These are phyloP conservation scores for Spirogloea muscicola DNA, from an alignment of 139 green algal genomes.

Conservation along the genomic window DNA sequence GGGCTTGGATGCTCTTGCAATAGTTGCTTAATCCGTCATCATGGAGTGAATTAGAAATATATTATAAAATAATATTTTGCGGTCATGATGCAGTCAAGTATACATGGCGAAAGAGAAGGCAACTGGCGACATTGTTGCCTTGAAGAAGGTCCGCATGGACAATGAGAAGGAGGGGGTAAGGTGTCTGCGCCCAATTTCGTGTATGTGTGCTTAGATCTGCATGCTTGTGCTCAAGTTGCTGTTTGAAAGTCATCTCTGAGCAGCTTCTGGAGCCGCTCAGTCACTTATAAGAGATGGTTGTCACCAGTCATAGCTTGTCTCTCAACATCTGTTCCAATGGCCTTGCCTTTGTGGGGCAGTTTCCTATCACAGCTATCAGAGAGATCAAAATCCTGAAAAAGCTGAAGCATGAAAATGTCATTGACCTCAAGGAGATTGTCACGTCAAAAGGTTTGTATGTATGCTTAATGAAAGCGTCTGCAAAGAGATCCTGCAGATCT, in stretches of 20 bases:
- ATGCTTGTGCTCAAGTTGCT: neutral
- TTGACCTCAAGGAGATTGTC: conserved; percentile 94
- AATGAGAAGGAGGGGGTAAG: conserved; percentile 91
- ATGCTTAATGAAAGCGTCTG: too few relatives aligned
- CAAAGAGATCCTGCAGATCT: too few relatives aligned
- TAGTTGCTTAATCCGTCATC: too few relatives aligned
- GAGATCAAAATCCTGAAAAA: conserved; percentile 96
- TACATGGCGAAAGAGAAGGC: conserved; percentile 53
- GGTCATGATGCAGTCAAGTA: conserved; percentile 53
- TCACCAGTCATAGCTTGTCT: too few relatives aligned
- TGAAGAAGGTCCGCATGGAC: conserved; percentile 99
- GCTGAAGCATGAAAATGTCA: conserved; percentile 86
- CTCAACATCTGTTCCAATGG: too few relatives aligned
- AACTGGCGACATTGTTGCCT: conserved; percentile 63
- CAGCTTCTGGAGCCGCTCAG: neutral
- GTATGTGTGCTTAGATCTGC: too few relatives aligned
- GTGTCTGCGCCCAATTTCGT: neutral
- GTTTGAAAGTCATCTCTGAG: neutral
- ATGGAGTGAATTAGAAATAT: too few relatives aligned
- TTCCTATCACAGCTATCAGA: conserved; percentile 96
- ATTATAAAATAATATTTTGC: too few relatives aligned
- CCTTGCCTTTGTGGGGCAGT: too few relatives aligned
- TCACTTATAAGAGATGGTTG: too few relatives aligned
- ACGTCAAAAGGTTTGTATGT: conserved; percentile 66
- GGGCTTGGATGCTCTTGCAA: too few relatives aligned